These are phyloP conservation scores for Pseudogymnoascus sp. DNA, from an alignment of 2,329 filamentous ascomycete species.

Conservation along the genomic window DNA sequence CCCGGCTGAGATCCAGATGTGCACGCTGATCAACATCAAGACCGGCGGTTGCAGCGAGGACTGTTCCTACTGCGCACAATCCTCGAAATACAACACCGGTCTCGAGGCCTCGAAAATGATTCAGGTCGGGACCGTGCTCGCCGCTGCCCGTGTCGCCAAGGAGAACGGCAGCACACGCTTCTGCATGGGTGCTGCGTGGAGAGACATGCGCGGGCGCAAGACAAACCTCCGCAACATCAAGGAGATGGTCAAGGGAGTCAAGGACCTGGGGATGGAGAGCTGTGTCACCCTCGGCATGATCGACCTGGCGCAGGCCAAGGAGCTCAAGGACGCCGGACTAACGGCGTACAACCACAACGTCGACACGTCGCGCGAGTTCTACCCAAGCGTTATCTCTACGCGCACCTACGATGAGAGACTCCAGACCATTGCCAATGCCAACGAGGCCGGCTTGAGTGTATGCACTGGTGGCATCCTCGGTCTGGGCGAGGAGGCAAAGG, in stretches of 20 bases:
- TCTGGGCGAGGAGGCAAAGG: constrained; percentile 68
- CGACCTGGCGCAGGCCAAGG: constrained; percentile 68
- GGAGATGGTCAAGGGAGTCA: constrained; percentile 75
- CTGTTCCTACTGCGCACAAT: constrained; percentile 88
- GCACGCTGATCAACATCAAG: constrained; percentile 95
- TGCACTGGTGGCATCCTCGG: constrained; percentile 86
- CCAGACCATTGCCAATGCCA: constrained; percentile 69
- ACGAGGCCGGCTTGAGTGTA: constrained; percentile 80
- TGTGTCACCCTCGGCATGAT: constrained; percentile 96
- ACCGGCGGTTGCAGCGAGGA: constrained; percentile 88
- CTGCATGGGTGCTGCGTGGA: constrained; percentile 92
- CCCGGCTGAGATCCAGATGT: constrained; percentile 78
- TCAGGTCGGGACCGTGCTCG: constrained; percentile 71
- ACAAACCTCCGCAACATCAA: constrained; percentile 76
- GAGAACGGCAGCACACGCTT: constrained; percentile 82
- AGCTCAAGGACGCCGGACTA: constrained; percentile 74
- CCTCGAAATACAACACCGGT: constrained; percentile 69
- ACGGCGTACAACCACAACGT: constrained; percentile 95
- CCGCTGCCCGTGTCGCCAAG: constrained; percentile 67
- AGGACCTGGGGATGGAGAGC: constrained; percentile 76
- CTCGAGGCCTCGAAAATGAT: constrained; percentile 73
- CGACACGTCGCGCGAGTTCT: constrained; percentile 83
- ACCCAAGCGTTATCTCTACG: constrained; percentile 78
- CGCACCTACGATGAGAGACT: constrained; percentile 81
- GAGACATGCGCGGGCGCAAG: constrained; percentile 88